Evolutionary conservation across 2,329 filamentous ascomycete species (phyloP), one percentile per base, ranked within the genome.

Genomic region (Fusarium acutatum): DNA sequence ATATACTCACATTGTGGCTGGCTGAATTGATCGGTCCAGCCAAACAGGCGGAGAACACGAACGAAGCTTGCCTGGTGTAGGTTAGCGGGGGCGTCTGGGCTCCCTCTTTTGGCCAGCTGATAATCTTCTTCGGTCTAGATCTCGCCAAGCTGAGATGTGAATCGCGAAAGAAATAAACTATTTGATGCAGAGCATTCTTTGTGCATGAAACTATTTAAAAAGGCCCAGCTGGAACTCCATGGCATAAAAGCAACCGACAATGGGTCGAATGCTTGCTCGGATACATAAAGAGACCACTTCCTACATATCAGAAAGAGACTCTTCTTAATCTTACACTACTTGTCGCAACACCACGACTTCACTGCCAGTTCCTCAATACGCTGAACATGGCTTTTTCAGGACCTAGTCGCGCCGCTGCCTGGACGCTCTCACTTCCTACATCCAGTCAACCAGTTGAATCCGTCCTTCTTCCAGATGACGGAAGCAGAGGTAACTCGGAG

Each of bases 151-250:
- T 34, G n/a, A 17, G 40, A 35, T 49, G 22, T 58, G 30, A 26
- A 49, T 28, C 30, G 54, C 20, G 30, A 26, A 28, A 58, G 24
- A 35, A 15, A 26, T 17, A 49, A 28, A 28, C 54, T 47, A 49
- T 58, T 54, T 49, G 54, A 28, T 46, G 37, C 18, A 47, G 54
- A 14, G 18, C 38, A 57, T 32, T 34, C 24, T 14, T 26, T 34
- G 20, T 34, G 54, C 38, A 49, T 58, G 40, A 34, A 34, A 49
- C 54, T 58, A 49, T 58, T 49, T 34, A 26, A 58, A 47, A 15
- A n/a, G 22, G 20, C 14, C 24, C 24, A 47, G 54, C 54, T 49
- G 18, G 11, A 35, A 49, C 32, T 13, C n/a, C 30, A n/a, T 34
- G 30, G 24, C 24, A 17, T 35, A 6, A 26, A 28, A 18, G 8